phyloP scores from a whole-genome alignment of 306 rosid genomes.

The Cyclanthera cordifolia region DNA sequence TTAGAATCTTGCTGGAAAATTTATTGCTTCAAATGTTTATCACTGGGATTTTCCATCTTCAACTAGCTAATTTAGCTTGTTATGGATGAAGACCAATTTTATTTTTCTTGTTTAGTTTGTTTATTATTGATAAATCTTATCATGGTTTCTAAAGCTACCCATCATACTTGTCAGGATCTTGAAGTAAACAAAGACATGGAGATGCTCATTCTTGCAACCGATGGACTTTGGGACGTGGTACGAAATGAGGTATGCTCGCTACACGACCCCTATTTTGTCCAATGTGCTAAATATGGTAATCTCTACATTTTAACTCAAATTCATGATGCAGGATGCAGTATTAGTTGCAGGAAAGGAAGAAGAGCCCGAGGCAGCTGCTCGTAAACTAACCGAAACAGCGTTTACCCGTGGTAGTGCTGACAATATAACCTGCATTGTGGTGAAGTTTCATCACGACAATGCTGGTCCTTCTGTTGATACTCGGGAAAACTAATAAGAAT shows the following conservation, averaged over 20 bases:
- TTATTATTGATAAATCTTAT: not conserved
- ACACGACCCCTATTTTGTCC: not conserved
- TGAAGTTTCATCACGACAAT: conserved; percentile 59
- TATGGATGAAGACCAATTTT: not conserved
- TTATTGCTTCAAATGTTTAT: not conserved
- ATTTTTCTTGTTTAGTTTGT: not conserved
- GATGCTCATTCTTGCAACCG: conserved; percentile 81
- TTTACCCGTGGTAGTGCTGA: conserved; percentile 87
- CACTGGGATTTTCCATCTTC: not conserved
- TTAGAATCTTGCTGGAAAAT: not conserved
- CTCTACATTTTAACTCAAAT: not conserved
- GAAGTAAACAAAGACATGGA: conserved; percentile 65
- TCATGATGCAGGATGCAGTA: conserved; percentile 59
- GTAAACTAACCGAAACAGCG: conserved; percentile 65
- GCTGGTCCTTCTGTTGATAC: conserved; percentile 26
- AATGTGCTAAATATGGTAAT: not conserved
- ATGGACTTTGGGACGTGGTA: conserved; percentile 94
- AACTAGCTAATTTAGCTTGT: not conserved
- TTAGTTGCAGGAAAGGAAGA: conserved; percentile 62
- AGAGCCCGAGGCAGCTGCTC: conserved; percentile 72
- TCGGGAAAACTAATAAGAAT: conserved; percentile 19
- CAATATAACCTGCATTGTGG: conserved; percentile 92
- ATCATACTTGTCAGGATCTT: conserved; percentile 43
- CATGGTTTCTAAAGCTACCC: not conserved
- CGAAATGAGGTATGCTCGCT: conserved; percentile 49